These are phyloP conservation scores for Dillenia suffruticosa DNA, from an alignment of 164 flowering plant species.

Conservation along the genomic window DNA sequence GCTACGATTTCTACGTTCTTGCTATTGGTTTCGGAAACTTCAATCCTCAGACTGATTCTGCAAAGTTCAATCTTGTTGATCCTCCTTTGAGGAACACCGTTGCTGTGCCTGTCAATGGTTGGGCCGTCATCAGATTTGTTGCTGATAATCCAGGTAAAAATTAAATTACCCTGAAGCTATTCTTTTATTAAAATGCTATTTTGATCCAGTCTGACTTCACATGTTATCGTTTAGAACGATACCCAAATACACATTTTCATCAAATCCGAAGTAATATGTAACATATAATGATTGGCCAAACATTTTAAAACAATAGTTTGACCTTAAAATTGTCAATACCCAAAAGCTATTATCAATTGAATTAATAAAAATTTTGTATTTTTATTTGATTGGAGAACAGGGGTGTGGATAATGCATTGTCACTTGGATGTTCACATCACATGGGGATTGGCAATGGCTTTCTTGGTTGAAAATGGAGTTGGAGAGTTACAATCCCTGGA, in stretches of 20 bases:
- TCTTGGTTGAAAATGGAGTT: constrained; percentile 67
- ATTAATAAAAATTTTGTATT: neutral
- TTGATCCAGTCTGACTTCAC: no score
- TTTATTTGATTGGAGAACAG: constrained; percentile 22
- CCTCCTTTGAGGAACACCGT: constrained; percentile 79
- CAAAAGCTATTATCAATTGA: no score
- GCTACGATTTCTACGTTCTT: constrained; percentile 75
- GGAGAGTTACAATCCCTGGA: constrained; percentile 44
- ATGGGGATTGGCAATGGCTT: constrained; percentile 84
- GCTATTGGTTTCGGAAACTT: constrained; percentile 82
- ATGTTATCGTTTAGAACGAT: neutral
- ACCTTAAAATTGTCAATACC: neutral
- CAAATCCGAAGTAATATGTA: neutral
- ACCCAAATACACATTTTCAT: no score
- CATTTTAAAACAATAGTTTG: neutral
- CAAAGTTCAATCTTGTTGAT: constrained; percentile 72
- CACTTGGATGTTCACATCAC: constrained; percentile 73
- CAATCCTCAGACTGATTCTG: constrained; percentile 43
- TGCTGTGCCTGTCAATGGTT: constrained; percentile 68
- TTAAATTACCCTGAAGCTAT: neutral
- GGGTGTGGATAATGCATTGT: constrained; percentile 86
- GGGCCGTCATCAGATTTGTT: constrained; percentile 80
- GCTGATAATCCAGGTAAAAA: constrained; percentile 81
- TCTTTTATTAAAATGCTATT: no score
- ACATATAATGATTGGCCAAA: neutral